Evolutionary conservation across 192 early-diverging fungal genomes (phyloP), one percentile per base, ranked within the genome.

Genomic region (Pilaira anomala): DNA sequence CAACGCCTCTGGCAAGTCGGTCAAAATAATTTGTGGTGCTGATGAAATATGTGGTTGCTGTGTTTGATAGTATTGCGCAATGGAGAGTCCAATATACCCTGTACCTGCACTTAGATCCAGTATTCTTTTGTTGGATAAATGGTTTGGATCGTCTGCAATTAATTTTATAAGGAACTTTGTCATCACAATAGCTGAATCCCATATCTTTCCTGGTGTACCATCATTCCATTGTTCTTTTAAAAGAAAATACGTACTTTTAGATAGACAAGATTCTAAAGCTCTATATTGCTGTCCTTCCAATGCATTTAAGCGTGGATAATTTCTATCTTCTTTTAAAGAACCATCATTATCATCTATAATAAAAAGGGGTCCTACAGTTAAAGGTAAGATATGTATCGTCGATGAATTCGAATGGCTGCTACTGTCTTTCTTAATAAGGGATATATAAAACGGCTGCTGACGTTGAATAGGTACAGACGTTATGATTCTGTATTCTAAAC

Each of bases 81-180:
- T 49, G 0, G 51, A 30, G n/a, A 69, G 25, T 14, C 67, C 67
- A 7, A 63, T 39, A 33, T 30, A 45, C 4, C 67, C 67, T 18
- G 67, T 69, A n/a, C 70, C 79, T 8, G 79, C 68, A 52, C 79
- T 80, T 2, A 80, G 63, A 63, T 80, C 79, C 42, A 80, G 40
- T 13, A 76, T 67, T 0, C 63, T 63, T 21, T 67, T 67, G 2
- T 69, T 60, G 5, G 67, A 62, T 50, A 77, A 57, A 14, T 62
- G 16, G 2, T 68, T 49, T 4, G 64, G 50, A n/a, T 53, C 29
- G 0, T 67, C 3, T 0, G n/a, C n/a, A 16, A 73, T 51, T 11
- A 24, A 26, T 13, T 52, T 62, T 3, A 60, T 48, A 45, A 80
- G 66, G 9, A 72, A 41, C 3, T 72, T 69, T 4, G 68, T 57